Evolutionary conservation across 2,329 filamentous ascomycete genomes (phyloP).

Genomic region (Aspergillus puulaauensis): DNA sequence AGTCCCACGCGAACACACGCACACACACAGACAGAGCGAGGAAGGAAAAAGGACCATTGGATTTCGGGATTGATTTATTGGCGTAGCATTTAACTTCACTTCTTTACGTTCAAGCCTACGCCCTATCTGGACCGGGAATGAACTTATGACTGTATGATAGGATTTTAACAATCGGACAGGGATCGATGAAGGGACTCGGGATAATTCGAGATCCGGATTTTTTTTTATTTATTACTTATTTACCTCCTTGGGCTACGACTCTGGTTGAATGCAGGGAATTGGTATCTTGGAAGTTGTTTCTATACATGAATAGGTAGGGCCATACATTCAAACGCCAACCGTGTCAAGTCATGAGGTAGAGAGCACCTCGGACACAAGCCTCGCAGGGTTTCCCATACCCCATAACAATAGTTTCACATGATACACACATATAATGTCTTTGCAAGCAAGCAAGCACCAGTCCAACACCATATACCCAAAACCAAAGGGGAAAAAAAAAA

Average conservation of each 20-base stretch:
- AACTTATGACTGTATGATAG: conserved; percentile 16
- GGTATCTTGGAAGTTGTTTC: not conserved
- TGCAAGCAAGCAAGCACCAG: not conserved
- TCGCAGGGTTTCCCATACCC: too few relatives aligned
- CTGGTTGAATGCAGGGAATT: not conserved
- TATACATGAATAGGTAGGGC: not conserved
- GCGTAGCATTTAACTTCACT: not conserved
- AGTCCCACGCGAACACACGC: too few relatives aligned
- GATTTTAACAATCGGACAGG: not conserved
- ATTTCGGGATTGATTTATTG: not conserved
- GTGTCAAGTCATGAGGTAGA: not conserved
- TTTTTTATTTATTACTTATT: not conserved
- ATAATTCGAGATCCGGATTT: not conserved
- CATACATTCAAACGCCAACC: not conserved
- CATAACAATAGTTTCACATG: not conserved
- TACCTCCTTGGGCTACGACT: not conserved
- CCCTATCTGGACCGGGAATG: not conserved
- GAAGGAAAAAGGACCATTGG: not conserved
- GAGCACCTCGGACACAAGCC: not conserved
- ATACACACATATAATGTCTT: not conserved
- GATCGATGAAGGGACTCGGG: not conserved
- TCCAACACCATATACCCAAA: not conserved
- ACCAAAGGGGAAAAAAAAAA: not conserved
- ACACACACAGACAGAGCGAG: not conserved
- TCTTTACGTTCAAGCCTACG: not conserved